Base-by-base conservation (phyloP, 768 basidiomycete genomes). In the Lactarius sanguifluus region DNA sequence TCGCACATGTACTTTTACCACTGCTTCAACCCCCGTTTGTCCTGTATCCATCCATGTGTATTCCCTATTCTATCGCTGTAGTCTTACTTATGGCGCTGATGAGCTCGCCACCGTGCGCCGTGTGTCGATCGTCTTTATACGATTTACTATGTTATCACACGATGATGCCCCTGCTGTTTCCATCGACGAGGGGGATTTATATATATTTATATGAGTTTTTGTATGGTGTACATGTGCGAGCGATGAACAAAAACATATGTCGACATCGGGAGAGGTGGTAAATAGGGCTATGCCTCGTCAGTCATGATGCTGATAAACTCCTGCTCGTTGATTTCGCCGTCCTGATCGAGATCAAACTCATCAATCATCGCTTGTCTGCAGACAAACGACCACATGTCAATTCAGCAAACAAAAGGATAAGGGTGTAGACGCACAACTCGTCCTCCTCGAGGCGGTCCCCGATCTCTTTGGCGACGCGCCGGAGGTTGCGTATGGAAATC, bases 361-460 rank as follows among this genome's bases (percentile, higher is more conserved):
- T 99, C 97, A 74, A 99, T 99, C 97, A 99, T 99, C 28, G 97
- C 97, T 87, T 98, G 95, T 71, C 96, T 98, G 71, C 8, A 18
- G 15, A 52, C 50, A 54, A 43, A 47, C 60, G 36, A 38, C 36
- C 38, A 36, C 32, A 32, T 5, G 23, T 60, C n/a, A 30, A 38
- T 9, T 1, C 34, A 67, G 57, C 45, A 4, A 43, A 54, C 47
- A 70, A 61, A 61, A 40, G 43, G 67, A 62, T 30, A 68, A 66
- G 57, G 57, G 32, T 28, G 23, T 23, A 23, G 18, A 87, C 95
- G 77, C 76, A 98, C 96, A 98, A 80, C 74, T 98, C 97, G 65
- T 98, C 96, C 70, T 98, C 96, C 72, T 96, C 94, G 70, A 99
- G 79, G 65, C 89, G 83, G 78, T 98, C 97, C 20, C 95, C 96